These are phyloP conservation scores for Monosporozyma servazzii DNA, from an alignment of 805 yeast species.

Conservation along the genomic window DNA sequence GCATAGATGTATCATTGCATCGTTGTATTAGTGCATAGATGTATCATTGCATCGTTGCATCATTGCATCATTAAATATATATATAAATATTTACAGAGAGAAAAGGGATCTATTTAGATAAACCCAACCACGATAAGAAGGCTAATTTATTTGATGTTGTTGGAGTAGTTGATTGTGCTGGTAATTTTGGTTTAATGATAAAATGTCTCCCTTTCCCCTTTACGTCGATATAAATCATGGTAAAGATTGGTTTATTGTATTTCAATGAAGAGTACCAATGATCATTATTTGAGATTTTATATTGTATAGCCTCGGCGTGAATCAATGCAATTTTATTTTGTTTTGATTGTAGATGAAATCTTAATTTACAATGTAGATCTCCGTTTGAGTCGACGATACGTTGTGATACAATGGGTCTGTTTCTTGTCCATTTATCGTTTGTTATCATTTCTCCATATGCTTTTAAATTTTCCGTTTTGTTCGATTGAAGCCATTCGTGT, in stretches of 20 bases:
- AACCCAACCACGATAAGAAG: neutral
- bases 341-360: slow-evolving; percentile 75
- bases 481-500: slow-evolving; percentile 46
- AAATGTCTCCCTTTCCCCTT: slow-evolving; percentile 62
- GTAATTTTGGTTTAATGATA: slow-evolving; percentile 53
- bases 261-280: slow-evolving; percentile 33
- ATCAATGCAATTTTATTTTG: slow-evolving; percentile 52
- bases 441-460: slow-evolving; percentile 71
- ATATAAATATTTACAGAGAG: neutral
- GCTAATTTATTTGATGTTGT: neutral
- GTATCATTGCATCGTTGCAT: neutral
- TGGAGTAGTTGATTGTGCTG: neutral
- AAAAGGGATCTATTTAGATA: neutral
- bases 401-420: slow-evolving; percentile 69
- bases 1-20: no score
- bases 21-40: neutral
- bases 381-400: slow-evolving; percentile 63
- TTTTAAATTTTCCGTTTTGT: slow-evolving; percentile 51
- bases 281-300: neutral
- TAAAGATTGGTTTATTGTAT: slow-evolving; percentile 52
- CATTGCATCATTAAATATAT: neutral
- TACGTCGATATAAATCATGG: slow-evolving; percentile 67
- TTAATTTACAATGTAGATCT: slow-evolving; percentile 71
- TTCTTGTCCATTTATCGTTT: slow-evolving; percentile 75
- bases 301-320: slow-evolving; percentile 53